Base-by-base conservation (phyloP, 768 basidiomycete species). In the Leccinum disarticulatum region DNA sequence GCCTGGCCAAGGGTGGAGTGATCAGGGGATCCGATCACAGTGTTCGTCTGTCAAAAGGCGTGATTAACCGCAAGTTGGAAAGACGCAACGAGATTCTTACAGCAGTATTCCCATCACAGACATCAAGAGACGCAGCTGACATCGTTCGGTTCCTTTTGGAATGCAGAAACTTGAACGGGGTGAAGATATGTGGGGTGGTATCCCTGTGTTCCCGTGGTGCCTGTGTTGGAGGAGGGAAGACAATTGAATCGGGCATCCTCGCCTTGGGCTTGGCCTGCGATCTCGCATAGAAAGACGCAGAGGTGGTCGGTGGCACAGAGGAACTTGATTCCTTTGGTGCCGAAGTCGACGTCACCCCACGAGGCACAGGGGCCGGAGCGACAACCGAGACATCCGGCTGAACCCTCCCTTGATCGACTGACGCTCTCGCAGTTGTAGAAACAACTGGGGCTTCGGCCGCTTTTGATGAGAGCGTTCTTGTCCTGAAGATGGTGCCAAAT, bases 101-200 rank as follows among this genome's bases (percentile, higher is more conserved):
- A 52, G 87, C 87, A 56, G 89, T 90, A 31, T 73, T 75, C 38
- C 91, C 91, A 66, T 91, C 85, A 64, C 85, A 81, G 27, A 89
- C 91, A 69, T 93, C 91, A 33, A 89, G 77, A 46, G 91, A 93
- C 35, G 85, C 86, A 38, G 83, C 80, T 15, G 91, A 92, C 46
- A 92, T 77, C 7, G 87, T 86, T 33, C 86, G 83, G 69, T 86
- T 79, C 66, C 83, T 79, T 67, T 82, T 86, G 41, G 77, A 78
- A 49, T 71, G 61, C 70, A 71, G 63, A 65, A 89, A 80, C 48
- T 84, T 83, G 72, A 90, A 88, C 1, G 88, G 83, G 17, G 81
- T 81, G 64, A 86, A 85, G 22, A 84, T 77, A 55, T 79, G 82
- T 33, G 80, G 72, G 19, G 74, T 75, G 10, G 76, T 67, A 58